Evolutionary conservation across 257 asterid species (phyloP).

Genomic region (Penstemon newberryi): DNA sequence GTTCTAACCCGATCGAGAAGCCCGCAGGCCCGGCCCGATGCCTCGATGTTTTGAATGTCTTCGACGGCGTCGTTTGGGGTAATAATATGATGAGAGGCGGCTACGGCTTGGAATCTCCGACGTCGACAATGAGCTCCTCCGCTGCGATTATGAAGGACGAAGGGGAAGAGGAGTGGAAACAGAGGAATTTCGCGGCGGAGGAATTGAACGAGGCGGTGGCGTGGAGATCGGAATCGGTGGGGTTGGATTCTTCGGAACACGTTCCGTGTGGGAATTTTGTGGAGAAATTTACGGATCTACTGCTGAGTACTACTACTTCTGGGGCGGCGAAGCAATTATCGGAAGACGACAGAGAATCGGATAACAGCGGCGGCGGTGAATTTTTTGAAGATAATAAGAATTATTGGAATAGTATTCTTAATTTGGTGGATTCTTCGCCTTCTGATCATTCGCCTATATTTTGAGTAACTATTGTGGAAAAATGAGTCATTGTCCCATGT

Average conservation of each 20-base stretch:
- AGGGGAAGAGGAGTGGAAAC: conserved; percentile 57
- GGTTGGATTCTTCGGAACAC: conserved; percentile 32
- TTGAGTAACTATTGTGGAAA: conserved; percentile 19
- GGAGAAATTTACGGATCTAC: conserved; percentile 73
- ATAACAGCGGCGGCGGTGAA: conserved; percentile 32
- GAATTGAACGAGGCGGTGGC: background rate
- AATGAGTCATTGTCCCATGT: background rate
- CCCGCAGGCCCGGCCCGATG: background rate
- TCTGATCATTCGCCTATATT: conserved; percentile 41
- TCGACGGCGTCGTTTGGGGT: background rate
- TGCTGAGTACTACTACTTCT: conserved; percentile 51
- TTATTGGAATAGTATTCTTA: conserved; percentile 57
- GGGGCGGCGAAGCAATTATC: conserved; percentile 42
- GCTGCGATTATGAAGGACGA: conserved; percentile 52
- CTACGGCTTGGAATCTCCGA: conserved; percentile 65
- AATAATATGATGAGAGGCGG: conserved; percentile 20
- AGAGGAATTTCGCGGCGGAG: conserved; percentile 39
- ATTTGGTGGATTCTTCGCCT: conserved; percentile 51
- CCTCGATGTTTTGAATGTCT: background rate
- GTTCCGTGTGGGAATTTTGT: conserved; percentile 50
- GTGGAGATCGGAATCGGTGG: conserved; percentile 39
- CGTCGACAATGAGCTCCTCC: conserved; percentile 64
- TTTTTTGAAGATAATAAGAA: conserved; percentile 47
- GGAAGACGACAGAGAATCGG: conserved; percentile 63
- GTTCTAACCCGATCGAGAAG: background rate